Evolutionary conservation across 177 flowering plant species (phyloP), one percentile per base, ranked within the genome.

Genomic region (Vitis hybrid): DNA sequence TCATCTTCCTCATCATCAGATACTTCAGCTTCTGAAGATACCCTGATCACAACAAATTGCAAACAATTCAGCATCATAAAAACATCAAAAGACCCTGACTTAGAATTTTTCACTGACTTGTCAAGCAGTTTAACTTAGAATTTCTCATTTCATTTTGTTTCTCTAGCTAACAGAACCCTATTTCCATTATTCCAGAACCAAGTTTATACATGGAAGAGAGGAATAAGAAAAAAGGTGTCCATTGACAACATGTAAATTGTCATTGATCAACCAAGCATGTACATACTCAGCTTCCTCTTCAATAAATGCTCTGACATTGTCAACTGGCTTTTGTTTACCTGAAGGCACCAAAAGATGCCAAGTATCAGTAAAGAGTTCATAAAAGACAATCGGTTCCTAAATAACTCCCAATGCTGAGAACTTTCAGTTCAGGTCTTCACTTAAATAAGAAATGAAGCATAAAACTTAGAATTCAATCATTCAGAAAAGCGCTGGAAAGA

Each of bases 201-300:
- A 54, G 56, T 54, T 54, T 15, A 12, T 54, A 54, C 56, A 54
- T 54, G 56, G 56, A 54, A 45, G 49, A 68, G 9, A 67, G 4
- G 30, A 56, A 58, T 3, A 65, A 48, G 8, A 32, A 5, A 7
- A 60, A 49, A 62, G 18, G 32, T 40, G 52, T 23, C 48, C 1
- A 6, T 34, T 48, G 58, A 19, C 56, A 23, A 15, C 50, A 60
- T 7, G 12, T 23, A 40, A 74, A 70, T 50, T 34, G 10, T 50
- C 45, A 14, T 32, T n/a, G 18, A 65, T 17, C 50, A 71, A 52
- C 50, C 10, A 70, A 45, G 21, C 34, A 56, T 10, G 63, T 10
- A 72, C 99, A 87, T 86, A 95, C 99, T 93, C 98, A 8, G 99
- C 97, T 82, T 95, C 96, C 67, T 86, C 94, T 58, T 93, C 96